phyloP scores from a whole-genome alignment of 768 basidiomycete species.

The Candolleomyces aberdarensis region DNA sequence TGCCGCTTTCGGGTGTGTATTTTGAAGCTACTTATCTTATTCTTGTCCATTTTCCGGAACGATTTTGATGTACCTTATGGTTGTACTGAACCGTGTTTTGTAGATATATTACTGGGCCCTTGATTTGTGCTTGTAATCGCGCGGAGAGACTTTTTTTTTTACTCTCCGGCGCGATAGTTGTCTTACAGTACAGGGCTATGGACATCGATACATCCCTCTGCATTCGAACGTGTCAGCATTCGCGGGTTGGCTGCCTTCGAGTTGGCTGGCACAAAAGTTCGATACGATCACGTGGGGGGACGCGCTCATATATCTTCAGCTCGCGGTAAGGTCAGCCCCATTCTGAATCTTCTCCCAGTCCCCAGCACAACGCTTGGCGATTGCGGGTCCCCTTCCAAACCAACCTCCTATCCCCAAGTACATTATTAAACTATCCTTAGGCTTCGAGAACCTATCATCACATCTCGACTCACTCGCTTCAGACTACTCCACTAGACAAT shows the following conservation, averaged over 20 bases:
- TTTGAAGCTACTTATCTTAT: slow-evolving; percentile 1
- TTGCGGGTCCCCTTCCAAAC: slow-evolving; percentile 1
- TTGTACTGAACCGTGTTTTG: neutral
- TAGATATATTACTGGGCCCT: neutral
- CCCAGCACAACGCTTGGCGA: slow-evolving; percentile 19
- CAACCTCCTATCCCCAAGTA: slow-evolving; percentile 2
- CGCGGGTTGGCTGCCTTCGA: neutral
- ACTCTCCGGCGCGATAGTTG: neutral
- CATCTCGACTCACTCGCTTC: neutral
- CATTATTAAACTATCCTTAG: slow-evolving; percentile 8
- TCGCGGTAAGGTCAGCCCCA: slow-evolving; percentile 25
- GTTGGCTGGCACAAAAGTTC: slow-evolving; percentile 14
- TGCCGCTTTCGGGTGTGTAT: neutral
- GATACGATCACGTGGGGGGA: slow-evolving; percentile 12
- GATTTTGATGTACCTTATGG: neutral
- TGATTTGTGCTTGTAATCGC: neutral
- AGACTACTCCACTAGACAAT: slow-evolving; percentile 2
- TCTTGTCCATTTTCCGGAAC: neutral
- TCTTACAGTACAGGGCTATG: neutral
- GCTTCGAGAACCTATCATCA: neutral
- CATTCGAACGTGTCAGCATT: neutral
- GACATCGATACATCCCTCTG: no score
- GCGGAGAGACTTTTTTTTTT: neutral
- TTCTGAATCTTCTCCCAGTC: slow-evolving; percentile 17
- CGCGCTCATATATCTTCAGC: slow-evolving; percentile 4